Conservation (phyloP, 2,329 filamentous ascomycete genomes). For the Sporothrix pallida region DNA sequence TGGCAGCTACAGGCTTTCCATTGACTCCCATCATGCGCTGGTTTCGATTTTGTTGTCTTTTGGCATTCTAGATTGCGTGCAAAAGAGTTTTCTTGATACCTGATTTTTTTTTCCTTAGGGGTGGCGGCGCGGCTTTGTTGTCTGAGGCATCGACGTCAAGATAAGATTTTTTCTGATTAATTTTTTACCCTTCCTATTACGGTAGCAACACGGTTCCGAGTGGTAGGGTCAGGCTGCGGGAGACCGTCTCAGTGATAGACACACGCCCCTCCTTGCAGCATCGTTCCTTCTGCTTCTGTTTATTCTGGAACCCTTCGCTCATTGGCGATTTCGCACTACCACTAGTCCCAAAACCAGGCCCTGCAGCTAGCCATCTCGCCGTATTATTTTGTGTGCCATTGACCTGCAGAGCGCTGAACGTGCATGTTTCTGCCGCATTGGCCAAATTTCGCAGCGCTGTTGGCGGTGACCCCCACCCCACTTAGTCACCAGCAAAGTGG, state of each 20-base stretch:
- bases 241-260: conserved; percentile 17
- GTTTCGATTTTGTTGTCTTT: not conserved
- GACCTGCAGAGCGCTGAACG: not conserved
- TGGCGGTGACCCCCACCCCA: conserved; percentile 26
- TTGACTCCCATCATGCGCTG: conserved; percentile 6
- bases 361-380: conserved; percentile 21
- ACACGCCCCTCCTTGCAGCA: conserved; percentile 4
- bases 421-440: conserved; percentile 19
- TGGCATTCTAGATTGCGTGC: conserved; percentile 8
- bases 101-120: conserved; percentile 9
- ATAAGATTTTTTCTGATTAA: conserved; percentile 36
- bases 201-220: conserved; percentile 15
- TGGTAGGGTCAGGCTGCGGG: not conserved
- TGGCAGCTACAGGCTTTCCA: conserved; percentile 4
- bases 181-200: not conserved
- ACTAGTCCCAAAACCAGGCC: conserved; percentile 15
- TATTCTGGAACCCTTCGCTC: conserved; percentile 16
- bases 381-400: conserved; percentile 16
- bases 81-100: conserved; percentile 22
- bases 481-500: conserved; percentile 25
- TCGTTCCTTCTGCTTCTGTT: conserved; percentile 14
- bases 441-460: conserved; percentile 18
- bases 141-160: conserved; percentile 34
- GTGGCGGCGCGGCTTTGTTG: conserved; percentile 20
- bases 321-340: conserved; percentile 14